phyloP scores from a whole-genome alignment of 306 rosid species.

The Crotalaria pallida region DNA sequence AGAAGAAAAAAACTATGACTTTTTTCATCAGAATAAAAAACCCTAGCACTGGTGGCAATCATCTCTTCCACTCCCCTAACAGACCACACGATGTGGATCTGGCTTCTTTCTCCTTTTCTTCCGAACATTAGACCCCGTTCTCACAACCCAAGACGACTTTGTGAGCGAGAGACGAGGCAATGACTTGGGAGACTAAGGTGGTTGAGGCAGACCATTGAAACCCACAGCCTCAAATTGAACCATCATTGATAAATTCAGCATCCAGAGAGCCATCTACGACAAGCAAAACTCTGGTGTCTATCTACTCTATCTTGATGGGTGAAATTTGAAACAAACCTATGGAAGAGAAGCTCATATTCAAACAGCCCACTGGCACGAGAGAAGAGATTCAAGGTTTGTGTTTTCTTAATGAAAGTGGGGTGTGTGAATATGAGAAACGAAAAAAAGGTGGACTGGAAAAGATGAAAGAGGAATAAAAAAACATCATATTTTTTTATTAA shows the following conservation, averaged over 20 bases:
- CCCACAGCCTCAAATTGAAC: conserved; percentile 45
- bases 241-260: conserved; percentile 7
- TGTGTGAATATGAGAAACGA: too few species aligned
- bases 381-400: too few species aligned
- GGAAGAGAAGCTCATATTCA: too few species aligned
- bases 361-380: too few species aligned
- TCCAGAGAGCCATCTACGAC: conserved; percentile 28
- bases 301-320: conserved; percentile 4
- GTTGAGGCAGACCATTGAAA: conserved; percentile 52
- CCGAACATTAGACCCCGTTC: conserved; percentile 70
- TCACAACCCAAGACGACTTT: conserved; percentile 78
- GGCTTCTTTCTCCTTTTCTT: conserved; percentile 57
- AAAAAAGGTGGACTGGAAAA: too few species aligned
- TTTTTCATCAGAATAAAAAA: conserved; percentile 21
- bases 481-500: too few species aligned
- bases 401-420: too few species aligned
- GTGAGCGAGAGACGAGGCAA: conserved; percentile 51
- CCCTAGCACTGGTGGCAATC: conserved; percentile 59
- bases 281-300: conserved; percentile 9
- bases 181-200: conserved; percentile 25
- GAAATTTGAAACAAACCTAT: conserved; percentile 46
- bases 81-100: conserved; percentile 72
- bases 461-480: too few species aligned
- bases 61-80: conserved; percentile 75
- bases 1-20: conserved; percentile 15